These are phyloP conservation scores for Mentha longifolia DNA, from an alignment of 257 asterid genomes.

Conservation along the genomic window DNA sequence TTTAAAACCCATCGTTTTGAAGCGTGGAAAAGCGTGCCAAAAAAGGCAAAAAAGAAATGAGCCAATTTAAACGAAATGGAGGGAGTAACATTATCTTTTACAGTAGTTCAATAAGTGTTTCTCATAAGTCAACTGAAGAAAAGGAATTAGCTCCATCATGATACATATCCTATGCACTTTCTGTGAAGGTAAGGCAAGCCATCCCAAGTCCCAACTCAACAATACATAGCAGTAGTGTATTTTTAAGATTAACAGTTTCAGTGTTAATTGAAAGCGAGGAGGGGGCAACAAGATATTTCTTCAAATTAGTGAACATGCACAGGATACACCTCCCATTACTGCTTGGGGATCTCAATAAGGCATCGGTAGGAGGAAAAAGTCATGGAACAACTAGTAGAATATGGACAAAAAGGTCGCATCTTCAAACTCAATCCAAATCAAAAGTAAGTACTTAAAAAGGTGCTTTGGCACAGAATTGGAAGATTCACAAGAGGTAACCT, in stretches of 20 bases:
- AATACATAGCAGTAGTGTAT: neutral
- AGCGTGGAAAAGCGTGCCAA: too few species aligned
- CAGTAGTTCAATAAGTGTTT: neutral
- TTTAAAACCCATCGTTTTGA: too few species aligned
- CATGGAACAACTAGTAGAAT: neutral
- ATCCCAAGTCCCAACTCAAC: neutral
- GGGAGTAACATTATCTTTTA: neutral
- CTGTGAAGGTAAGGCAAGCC: neutral
- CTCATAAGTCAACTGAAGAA: neutral
- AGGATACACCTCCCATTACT: neutral
- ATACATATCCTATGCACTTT: neutral
- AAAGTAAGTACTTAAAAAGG: neutral
- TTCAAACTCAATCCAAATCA: too few species aligned
- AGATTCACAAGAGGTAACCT: neutral
- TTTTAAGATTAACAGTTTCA: neutral
- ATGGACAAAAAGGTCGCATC: neutral
- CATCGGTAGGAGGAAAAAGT: neutral
- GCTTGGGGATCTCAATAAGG: neutral
- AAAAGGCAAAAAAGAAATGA: too few species aligned
- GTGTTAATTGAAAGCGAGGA: neutral
- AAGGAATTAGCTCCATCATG: neutral
- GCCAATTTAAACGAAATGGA: too few species aligned
- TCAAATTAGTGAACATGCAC: too few species aligned
- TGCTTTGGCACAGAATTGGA: neutral
- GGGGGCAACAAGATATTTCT: neutral